Evolutionary conservation across 441 rosid species (phyloP).

Genomic region (Pelargonium citronellum): DNA sequence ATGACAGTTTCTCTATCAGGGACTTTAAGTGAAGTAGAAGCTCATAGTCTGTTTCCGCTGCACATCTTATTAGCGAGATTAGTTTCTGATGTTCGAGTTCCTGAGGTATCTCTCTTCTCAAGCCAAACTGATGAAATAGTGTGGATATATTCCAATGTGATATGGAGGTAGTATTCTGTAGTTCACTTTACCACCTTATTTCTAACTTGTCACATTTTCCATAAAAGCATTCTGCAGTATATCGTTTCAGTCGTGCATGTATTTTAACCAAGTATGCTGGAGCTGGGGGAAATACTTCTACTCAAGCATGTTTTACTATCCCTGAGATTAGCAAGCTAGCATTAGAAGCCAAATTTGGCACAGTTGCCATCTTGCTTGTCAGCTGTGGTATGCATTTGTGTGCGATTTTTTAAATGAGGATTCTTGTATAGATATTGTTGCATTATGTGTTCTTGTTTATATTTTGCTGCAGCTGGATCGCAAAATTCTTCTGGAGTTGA

Average conservation of each 20-base stretch:
- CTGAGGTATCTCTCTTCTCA: constrained; percentile 43
- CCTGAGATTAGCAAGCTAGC: constrained; percentile 81
- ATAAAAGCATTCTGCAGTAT: constrained; percentile 82
- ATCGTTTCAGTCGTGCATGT: constrained; percentile 74
- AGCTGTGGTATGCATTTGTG: constrained; percentile 60
- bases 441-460: constrained; percentile 19
- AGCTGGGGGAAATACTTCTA: constrained; percentile 54
- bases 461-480: constrained; percentile 56
- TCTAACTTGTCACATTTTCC: constrained; percentile 34
- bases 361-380: constrained; percentile 74
- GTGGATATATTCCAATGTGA: constrained; percentile 11
- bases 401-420: not conserved
- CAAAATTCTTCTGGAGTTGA: constrained; percentile 60
- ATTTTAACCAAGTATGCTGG: constrained; percentile 65
- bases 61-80: constrained; percentile 74
- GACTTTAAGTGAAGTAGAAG: constrained; percentile 39
- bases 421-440: constrained; percentile 8
- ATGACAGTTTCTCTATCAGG: constrained; percentile 54
- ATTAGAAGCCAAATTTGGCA: constrained; percentile 67
- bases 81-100: constrained; percentile 43
- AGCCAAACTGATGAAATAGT: constrained; percentile 11
- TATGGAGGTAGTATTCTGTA: constrained; percentile 14
- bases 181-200: constrained; percentile 15
- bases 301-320: constrained; percentile 67
- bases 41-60: constrained; percentile 59